phyloP scores from a whole-genome alignment of 441 rosid genomes.

The Dalechampia spathulata region DNA sequence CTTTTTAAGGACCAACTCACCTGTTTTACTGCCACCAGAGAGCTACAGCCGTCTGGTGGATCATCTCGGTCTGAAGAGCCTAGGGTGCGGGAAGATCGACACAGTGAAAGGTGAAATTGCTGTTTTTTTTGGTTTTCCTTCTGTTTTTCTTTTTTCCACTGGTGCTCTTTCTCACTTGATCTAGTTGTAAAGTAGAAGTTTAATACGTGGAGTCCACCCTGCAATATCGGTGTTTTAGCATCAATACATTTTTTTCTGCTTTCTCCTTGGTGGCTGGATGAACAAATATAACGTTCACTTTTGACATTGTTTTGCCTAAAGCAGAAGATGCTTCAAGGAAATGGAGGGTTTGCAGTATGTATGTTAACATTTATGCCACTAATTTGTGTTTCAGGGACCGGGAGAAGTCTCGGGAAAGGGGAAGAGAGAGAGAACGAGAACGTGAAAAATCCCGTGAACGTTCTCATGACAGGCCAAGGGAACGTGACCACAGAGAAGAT shows the following conservation, averaged over 20 bases:
- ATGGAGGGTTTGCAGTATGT: no score
- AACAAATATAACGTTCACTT: background rate
- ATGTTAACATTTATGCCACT: background rate
- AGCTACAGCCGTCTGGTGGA: conserved; percentile 50
- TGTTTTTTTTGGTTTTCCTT: background rate
- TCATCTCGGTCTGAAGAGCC: conserved; percentile 73
- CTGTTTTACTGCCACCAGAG: conserved; percentile 31
- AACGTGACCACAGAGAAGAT: conserved; percentile 74
- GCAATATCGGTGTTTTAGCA: background rate
- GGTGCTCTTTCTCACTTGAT: background rate
- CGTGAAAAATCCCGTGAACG: conserved; percentile 69
- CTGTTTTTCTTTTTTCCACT: background rate
- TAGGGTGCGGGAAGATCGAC: conserved; percentile 58
- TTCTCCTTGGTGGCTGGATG: background rate
- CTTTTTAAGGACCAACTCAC: background rate
- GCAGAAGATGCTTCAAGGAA: no score
- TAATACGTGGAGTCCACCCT: background rate
- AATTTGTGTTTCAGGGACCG: conserved; percentile 30
- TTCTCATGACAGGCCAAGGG: conserved; percentile 67
- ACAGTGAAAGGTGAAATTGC: conserved; percentile 40
- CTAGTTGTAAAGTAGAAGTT: background rate
- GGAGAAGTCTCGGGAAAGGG: conserved; percentile 78
- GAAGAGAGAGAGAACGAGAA: conserved; percentile 63
- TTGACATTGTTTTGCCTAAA: no score
- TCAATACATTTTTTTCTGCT: background rate